A percentile compares a stretch with the other conserved stretches of the same genome.
Evolutionary conservation across 192 early-diverging fungal species (phyloP).

Genomic region (Entrophospora sp.): DNA sequence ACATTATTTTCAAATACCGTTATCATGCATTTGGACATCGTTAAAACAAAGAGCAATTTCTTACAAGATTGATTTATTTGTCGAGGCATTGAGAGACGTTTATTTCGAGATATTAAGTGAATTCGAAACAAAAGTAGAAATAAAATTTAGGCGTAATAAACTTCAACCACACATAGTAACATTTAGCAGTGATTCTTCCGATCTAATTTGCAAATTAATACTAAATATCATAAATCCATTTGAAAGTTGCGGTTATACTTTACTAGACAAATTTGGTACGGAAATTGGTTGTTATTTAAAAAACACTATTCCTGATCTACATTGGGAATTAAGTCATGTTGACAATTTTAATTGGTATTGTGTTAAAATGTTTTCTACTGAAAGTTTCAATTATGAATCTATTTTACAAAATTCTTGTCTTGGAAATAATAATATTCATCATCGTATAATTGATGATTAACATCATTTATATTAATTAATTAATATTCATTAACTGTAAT

Average conservation of each 20-base stretch:
- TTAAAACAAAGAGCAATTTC: background rate
- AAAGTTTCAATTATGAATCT: background rate
- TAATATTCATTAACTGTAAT: too few species aligned
- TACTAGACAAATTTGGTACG: background rate
- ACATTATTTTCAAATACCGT: conserved; percentile 7
- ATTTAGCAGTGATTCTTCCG: background rate
- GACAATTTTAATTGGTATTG: conserved; percentile 16
- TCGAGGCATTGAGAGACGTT: background rate
- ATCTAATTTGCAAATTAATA: background rate
- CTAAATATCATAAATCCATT: background rate
- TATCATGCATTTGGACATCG: background rate
- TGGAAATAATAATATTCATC: conserved; percentile 54
- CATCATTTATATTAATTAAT: too few species aligned
- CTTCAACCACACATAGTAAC: background rate
- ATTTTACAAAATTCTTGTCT: background rate
- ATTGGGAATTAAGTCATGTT: background rate
- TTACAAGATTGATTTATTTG: background rate
- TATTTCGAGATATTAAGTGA: background rate
- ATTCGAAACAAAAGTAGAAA: background rate
- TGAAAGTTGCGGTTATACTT: background rate
- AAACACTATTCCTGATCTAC: background rate
- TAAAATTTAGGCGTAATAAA: background rate
- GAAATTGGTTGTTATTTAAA: background rate
- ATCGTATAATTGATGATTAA: too few species aligned
- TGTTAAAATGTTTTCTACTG: background rate